Evolutionary conservation across 148 eudicot species (phyloP).

Genomic region (Camellia granthamiana): DNA sequence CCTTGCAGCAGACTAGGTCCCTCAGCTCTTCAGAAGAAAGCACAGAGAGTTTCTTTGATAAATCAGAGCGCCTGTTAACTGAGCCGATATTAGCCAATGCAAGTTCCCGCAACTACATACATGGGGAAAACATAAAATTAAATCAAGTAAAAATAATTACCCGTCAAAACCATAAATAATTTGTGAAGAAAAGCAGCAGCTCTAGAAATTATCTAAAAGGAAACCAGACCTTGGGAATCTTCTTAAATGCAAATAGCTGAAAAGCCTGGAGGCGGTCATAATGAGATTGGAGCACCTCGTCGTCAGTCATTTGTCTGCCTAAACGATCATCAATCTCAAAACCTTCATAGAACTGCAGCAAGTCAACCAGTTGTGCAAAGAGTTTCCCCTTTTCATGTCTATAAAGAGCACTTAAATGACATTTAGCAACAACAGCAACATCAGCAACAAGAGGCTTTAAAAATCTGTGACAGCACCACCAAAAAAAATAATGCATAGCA

Average conservation of each 20-base stretch:
- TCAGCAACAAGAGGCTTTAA: conserved; percentile 92
- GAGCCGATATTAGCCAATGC: conserved; percentile 87
- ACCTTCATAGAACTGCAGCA: conserved; percentile 89
- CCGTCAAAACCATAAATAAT: not conserved
- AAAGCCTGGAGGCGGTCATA: conserved; percentile 91
- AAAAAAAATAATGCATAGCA: not conserved
- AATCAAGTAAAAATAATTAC: not conserved
- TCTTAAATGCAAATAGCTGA: conserved; percentile 85
- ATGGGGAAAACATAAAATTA: not conserved
- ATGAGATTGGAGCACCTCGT: conserved; percentile 92
- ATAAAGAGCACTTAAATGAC: conserved; percentile 89
- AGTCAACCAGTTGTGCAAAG: conserved; percentile 91
- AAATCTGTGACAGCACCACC: conserved; percentile 43
- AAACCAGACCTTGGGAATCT: conserved; percentile 68
- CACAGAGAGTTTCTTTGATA: conserved; percentile 77
- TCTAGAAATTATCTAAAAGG: not conserved
- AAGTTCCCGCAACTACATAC: conserved; percentile 72
- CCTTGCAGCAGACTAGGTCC: conserved; percentile 87
- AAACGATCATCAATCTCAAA: conserved; percentile 85
- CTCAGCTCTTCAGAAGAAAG: conserved; percentile 76
- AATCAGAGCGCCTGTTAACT: conserved; percentile 80
- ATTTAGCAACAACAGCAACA: conserved; percentile 94
- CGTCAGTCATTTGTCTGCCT: conserved; percentile 92
- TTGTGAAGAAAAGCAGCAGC: not conserved
- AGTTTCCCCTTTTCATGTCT: conserved; percentile 85